These are phyloP conservation scores for Gelatoporia subvermispora DNA, from an alignment of 768 basidiomycete genomes.

Conservation along the genomic window DNA sequence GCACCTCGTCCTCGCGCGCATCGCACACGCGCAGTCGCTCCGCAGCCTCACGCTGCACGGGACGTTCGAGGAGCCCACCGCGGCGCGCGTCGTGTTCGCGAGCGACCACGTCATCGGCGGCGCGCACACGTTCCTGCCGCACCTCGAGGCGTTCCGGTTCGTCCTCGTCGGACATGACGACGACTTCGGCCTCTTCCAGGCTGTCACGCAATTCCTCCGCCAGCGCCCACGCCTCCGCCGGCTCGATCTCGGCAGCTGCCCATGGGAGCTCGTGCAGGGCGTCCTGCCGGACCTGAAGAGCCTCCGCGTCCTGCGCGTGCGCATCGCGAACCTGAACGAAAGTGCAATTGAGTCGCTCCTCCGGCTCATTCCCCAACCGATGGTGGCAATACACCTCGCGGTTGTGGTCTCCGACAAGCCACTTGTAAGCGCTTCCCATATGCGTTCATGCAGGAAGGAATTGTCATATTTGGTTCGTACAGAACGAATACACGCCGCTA, in stretches of 20 bases:
- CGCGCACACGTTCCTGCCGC: slow-evolving; percentile 55
- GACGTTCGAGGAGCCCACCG: slow-evolving; percentile 53
- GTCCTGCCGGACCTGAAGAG: slow-evolving; percentile 47
- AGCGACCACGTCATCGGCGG: slow-evolving; percentile 58
- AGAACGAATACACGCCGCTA: slow-evolving; percentile 50
- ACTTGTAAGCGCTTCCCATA: slow-evolving; percentile 32
- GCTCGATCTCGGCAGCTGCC: slow-evolving; percentile 61
- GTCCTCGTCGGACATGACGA: slow-evolving; percentile 61
- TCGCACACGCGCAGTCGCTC: slow-evolving; percentile 57
- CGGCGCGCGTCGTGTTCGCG: slow-evolving; percentile 55
- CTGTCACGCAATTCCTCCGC: slow-evolving; percentile 50
- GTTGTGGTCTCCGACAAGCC: slow-evolving; percentile 46
- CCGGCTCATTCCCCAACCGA: slow-evolving; percentile 30
- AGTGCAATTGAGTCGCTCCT: slow-evolving; percentile 28
- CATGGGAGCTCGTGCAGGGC: slow-evolving; percentile 53
- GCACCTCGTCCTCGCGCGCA: slow-evolving; percentile 55
- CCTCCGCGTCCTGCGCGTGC: slow-evolving; percentile 53
- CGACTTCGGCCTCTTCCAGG: slow-evolving; percentile 44
- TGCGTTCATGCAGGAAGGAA: not conserved
- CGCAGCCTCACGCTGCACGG: slow-evolving; percentile 63
- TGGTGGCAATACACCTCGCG: slow-evolving; percentile 51
- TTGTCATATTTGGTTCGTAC: not conserved
- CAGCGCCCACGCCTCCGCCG: slow-evolving; percentile 43
- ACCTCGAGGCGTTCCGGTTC: slow-evolving; percentile 59
- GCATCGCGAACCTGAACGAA: slow-evolving; percentile 46